A percentile compares a stretch with the other conserved stretches of the same genome.
Conservation (phyloP, 768 basidiomycete species). For the Paxillus rubicundulus region DNA sequence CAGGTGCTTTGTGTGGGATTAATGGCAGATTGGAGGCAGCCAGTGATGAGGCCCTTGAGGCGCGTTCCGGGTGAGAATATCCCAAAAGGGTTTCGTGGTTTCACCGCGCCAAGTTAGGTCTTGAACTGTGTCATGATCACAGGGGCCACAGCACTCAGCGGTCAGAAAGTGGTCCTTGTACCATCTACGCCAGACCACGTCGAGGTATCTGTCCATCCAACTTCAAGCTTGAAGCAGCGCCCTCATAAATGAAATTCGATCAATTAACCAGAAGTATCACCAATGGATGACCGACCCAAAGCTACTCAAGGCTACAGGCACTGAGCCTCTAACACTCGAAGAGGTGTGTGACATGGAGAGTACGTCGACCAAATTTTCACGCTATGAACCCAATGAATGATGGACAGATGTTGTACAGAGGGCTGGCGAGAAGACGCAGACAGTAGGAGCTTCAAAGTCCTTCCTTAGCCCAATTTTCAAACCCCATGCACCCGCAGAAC, state of each 20-base stretch:
- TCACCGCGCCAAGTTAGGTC: not conserved
- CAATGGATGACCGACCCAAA: conserved; percentile 83
- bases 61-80: not conserved
- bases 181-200: conserved; percentile 71
- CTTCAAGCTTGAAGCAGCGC: not conserved
- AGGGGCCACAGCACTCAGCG: conserved; percentile 55
- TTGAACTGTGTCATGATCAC: conserved; percentile 15
- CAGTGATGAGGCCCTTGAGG: not conserved
- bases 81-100: not conserved
- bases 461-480: not conserved
- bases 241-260: not conserved
- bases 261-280: conserved; percentile 63
- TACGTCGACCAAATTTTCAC: conserved; percentile 32
- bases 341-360: conserved; percentile 91
- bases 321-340: conserved; percentile 75
- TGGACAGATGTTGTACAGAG: conserved; percentile 38
- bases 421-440: conserved; percentile 88
- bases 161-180: conserved; percentile 67
- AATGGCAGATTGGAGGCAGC: not conserved
- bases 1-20: no score
- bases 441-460: conserved; percentile 40
- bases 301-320: conserved; percentile 75
- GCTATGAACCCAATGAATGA: not conserved
- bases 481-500: conserved; percentile 42
- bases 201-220: conserved; percentile 7